Evolutionary conservation across 148 eudicot species (phyloP), one percentile per base, ranked within the genome.

Genomic region (Chenopodium formosanum): DNA sequence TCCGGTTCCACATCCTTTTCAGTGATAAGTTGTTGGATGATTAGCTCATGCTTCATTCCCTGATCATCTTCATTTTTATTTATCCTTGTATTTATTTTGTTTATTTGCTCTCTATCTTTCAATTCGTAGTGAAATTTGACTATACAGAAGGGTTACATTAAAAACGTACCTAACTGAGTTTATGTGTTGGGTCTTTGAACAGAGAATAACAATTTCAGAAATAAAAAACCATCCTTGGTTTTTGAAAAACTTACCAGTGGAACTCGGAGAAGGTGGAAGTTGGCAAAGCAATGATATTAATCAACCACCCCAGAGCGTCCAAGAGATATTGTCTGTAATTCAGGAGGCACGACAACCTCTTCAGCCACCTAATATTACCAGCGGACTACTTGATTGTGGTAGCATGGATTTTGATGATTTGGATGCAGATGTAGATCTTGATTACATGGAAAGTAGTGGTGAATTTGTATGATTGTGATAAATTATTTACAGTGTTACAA

Each of bases 191-290:
- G 71, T 17, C 19, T 73, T 53, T 70, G 83, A 44, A 47, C 93
- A 94, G 97, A 90, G 97, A 88, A 93, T 93, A 64, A 93, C 91
- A 2, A 93, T 94, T 27, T 81, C 88, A 25, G 97, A 94, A 81
- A 94, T 94, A 25, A 91, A 87, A 80, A 88, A 56, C 47, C 95
- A 93, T 71, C 97, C 94, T 0, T 94, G 98, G 98, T 94, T 89
- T 79, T 44, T 90, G 78, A 91, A 80, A 85, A 91, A 94, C 88
- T 90, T 92, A 84, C 98, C 94, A 5, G 73, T 83, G 64, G 98
- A 94, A 73, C 82, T 89, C 17, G 88, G 84, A 85, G 94, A 91
- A 82, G 91, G 92, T 27, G 93, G 89, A 89, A 88, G 89, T 84
- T 86, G 81, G 81, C 87, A 88, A 47, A 84, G 86, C 84, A 77